Percentiles rank a stretch among this genome's conserved stretches.
phyloP scores from a whole-genome alignment of 768 basidiomycete genomes.

The Termitomyces sp. region DNA sequence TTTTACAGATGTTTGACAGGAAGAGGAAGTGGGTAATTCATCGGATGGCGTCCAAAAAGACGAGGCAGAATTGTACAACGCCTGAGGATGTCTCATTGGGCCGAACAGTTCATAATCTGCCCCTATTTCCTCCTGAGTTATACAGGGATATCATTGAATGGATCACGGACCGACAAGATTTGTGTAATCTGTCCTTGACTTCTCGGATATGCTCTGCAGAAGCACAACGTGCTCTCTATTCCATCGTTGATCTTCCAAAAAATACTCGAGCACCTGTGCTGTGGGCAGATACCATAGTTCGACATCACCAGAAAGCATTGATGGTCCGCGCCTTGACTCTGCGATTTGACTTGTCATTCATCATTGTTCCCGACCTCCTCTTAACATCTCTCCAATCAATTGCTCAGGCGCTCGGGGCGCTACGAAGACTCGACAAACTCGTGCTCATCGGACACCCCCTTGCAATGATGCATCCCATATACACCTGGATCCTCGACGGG shows the following conservation, averaged over 20 bases:
- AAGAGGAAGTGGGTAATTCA: background rate
- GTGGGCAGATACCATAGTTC: conserved; percentile 19
- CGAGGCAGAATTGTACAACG: background rate
- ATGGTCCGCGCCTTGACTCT: conserved; percentile 16
- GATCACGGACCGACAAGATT: conserved; percentile 14
- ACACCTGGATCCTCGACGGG: conserved; percentile 21
- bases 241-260: conserved; percentile 14
- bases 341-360: conserved; percentile 18
- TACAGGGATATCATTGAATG: conserved; percentile 17
- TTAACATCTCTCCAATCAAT: conserved; percentile 15
- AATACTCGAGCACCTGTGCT: conserved; percentile 15
- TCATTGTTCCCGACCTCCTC: conserved; percentile 19
- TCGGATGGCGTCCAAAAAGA: background rate
- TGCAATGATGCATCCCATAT: conserved; percentile 21
- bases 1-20: background rate
- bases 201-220: conserved; percentile 17
- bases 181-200: conserved; percentile 16
- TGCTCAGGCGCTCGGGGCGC: conserved; percentile 14
- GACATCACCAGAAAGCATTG: conserved; percentile 11
- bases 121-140: conserved; percentile 14
- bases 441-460: conserved; percentile 17
- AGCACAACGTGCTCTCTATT: conserved; percentile 19
- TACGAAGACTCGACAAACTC: conserved; percentile 15
- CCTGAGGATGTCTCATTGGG: background rate
- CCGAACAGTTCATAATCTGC: background rate